phyloP scores from a whole-genome alignment of 139 green algal species.

The Chlamydomonas schloesseri region DNA sequence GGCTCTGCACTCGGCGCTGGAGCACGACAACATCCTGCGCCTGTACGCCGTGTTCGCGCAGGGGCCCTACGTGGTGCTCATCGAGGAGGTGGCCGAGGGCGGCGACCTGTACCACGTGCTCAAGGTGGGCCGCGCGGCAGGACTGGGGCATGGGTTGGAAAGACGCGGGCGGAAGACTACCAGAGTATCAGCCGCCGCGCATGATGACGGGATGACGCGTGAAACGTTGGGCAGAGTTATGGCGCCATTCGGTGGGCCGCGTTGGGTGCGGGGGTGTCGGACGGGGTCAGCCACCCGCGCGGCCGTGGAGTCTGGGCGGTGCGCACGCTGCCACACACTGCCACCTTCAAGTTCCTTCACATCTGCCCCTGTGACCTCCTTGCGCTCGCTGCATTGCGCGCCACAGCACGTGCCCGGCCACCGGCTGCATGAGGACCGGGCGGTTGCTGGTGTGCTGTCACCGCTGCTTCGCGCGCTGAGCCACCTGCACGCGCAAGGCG shows the following conservation, averaged over 20 bases:
- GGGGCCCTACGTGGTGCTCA: conserved; percentile 46
- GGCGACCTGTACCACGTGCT: conserved; percentile 56
- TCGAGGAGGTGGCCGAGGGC: conserved; percentile 53
- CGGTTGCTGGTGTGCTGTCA: conserved; percentile 31
- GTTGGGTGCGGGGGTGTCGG: no score
- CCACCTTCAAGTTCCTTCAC: no score
- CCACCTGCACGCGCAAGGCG: conserved; percentile 50
- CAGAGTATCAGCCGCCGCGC: no score
- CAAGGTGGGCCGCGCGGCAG: conserved; percentile 3
- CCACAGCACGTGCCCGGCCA: conserved; percentile 32
- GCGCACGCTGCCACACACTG: no score
- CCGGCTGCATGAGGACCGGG: conserved; percentile 45
- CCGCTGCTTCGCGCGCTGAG: conserved; percentile 42
- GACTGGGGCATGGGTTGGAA: no score
- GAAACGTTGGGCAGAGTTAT: not conserved
- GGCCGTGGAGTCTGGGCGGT: no score
- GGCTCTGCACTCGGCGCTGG: conserved; percentile 42
- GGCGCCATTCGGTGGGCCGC: not conserved
- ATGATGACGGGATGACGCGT: no score
- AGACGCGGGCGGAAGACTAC: no score
- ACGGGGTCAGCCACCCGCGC: no score
- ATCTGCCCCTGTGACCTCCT: no score
- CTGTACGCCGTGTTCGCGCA: conserved; percentile 55
- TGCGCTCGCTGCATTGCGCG: no score
- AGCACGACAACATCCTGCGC: conserved; percentile 60